Evolutionary conservation across 805 yeast genomes (phyloP), one percentile per base, ranked within the genome.

Genomic region (Ogataea polymorpha): DNA sequence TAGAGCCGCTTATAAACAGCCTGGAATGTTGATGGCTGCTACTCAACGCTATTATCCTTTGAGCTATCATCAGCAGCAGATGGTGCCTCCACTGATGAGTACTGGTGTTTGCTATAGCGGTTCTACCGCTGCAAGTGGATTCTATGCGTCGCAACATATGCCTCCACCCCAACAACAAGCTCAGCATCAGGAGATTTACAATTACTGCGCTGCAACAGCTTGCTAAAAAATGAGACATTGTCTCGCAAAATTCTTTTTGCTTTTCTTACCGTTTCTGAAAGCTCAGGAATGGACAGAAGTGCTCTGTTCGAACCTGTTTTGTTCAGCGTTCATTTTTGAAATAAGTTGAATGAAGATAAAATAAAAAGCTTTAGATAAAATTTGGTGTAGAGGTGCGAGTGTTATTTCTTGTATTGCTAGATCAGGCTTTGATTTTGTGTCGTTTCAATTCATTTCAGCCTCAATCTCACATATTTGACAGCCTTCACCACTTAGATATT

Each of bases 181-280:
- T 27, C 49, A 46, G 28, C 32, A 35, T 5, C 45, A 38, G 15
- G 37, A 28, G 15, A 35, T 40, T 12, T 44, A 49, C 37, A 34
- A 39, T 29, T 51, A 46, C 23, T 46, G 53, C 37, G 45, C 57
- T 27, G 50, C 58, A 4, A 38, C 54, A 23, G 56, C 58, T n/a
- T 51, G 54, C 35, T 55, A 33, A 45, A n/a, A 8, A 20, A 15
- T 4, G 23, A 13, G 23, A 23, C 25, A 15, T 32, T 11, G 21
- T 26, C 31, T 26, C 20, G 9, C 4, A 21, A 28, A 33, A 39
- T 21, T 33, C 12, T 39, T n/a, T 39, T 37, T 39, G 20, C 17
- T 23, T 39, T 39, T 33, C 18, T 33, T 15, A 15, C 32, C 26
- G 29, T 38, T 31, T 16, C 25, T 18, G 21, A 18, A n/a, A 25